These are phyloP conservation scores for Hansenula lynferdii DNA, from an alignment of 1,139 yeast genomes.

Conservation along the genomic window DNA sequence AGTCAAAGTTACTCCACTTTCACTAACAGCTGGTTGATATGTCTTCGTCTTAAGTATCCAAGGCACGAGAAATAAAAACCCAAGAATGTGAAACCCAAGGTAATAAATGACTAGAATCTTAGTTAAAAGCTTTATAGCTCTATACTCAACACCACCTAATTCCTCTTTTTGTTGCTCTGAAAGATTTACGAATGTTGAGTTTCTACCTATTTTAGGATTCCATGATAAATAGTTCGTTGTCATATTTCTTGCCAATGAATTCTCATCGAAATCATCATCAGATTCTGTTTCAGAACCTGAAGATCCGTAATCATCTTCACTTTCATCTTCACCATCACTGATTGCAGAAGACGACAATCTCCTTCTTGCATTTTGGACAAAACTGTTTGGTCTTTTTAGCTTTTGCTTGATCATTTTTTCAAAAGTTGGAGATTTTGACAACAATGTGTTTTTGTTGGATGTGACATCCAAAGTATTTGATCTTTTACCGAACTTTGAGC, in stretches of 20 bases:
- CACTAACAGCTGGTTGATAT: constrained; percentile 40
- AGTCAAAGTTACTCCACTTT: constrained; percentile 59
- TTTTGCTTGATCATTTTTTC: constrained; percentile 33
- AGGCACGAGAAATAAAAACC: constrained; percentile 53
- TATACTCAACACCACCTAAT: constrained; percentile 94
- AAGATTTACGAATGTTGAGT: constrained; percentile 82
- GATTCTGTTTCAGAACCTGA: constrained; percentile 21
- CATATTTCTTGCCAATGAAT: constrained; percentile 29
- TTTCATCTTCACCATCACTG: too few species aligned
- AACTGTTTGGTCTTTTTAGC: constrained; percentile 20
- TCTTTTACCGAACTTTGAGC: constrained; percentile 33
- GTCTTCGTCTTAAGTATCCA: constrained; percentile 49
- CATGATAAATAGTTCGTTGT: constrained; percentile 74
- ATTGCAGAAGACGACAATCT: constrained; percentile 19
- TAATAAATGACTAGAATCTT: constrained; percentile 64
- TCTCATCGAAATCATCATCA: constrained; percentile 15
- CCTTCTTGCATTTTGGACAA: constrained; percentile 19
- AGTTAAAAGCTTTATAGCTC: constrained; percentile 76
- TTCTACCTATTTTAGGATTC: constrained; percentile 90
- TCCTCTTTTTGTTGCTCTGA: constrained; percentile 87
- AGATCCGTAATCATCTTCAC: too few species aligned
- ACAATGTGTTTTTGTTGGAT: constrained; percentile 20
- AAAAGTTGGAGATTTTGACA: constrained; percentile 40
- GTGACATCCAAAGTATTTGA: constrained; percentile 43
- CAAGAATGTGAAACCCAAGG: constrained; percentile 67